A percentile compares a stretch with the other conserved stretches of the same genome.
Conservation (phyloP, 2,329 filamentous ascomycete genomes). For the Xylaria sp. region DNA sequence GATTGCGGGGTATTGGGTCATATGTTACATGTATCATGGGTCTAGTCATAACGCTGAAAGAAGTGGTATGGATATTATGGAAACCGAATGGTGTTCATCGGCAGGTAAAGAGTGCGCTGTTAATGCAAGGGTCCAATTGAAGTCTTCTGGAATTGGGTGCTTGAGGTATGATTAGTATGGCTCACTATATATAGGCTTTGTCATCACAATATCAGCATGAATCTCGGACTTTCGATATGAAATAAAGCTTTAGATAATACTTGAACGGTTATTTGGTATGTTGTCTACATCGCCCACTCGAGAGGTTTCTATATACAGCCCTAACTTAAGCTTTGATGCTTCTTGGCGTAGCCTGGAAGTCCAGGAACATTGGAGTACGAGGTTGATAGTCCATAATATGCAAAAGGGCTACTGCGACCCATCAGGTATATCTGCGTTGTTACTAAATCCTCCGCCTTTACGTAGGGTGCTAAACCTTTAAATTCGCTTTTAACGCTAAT, state of each 20-base stretch:
- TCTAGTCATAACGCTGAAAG: too few relatives aligned
- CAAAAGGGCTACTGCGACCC: neutral
- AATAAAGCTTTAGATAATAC: neutral
- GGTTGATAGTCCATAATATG: neutral
- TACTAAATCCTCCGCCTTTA: neutral
- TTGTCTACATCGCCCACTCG: neutral
- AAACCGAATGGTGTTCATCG: neutral
- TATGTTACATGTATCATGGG: neutral
- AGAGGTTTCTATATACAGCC: too few relatives aligned
- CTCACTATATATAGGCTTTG: neutral
- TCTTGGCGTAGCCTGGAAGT: neutral
- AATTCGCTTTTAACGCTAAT: slow-evolving; percentile 1
- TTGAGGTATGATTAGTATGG: neutral
- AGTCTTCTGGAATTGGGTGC: neutral
- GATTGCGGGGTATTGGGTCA: slow-evolving; percentile 5
- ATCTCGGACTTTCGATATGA: neutral
- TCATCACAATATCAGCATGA: neutral
- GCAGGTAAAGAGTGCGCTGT: neutral
- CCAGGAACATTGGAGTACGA: neutral
- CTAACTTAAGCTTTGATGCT: too few relatives aligned
- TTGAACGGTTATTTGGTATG: neutral
- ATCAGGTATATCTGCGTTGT: neutral
- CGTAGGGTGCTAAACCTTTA: neutral
- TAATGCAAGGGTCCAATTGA: neutral
- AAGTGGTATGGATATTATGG: neutral